Conservation (phyloP, 2,329 filamentous ascomycete species). For the Blumeria graminis region DNA sequence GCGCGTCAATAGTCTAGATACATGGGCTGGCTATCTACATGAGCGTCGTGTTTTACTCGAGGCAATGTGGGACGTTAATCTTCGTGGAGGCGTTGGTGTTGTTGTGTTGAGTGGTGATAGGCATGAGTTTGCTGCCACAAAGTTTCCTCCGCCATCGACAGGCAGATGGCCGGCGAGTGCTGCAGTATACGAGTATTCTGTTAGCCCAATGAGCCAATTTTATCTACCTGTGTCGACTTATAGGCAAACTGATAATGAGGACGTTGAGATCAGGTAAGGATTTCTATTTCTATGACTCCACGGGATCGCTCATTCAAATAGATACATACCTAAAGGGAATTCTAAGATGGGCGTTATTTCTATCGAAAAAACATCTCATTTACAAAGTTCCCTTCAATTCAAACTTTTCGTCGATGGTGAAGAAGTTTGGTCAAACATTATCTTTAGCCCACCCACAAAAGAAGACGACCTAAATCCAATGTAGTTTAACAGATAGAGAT, state of each 20-base stretch:
- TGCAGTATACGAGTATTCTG: slow-evolving; percentile 73
- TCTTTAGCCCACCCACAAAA: slow-evolving; percentile 22
- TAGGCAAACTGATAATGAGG: slow-evolving; percentile 53
- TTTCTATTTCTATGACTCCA: background rate
- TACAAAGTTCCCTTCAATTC: slow-evolving; percentile 55
- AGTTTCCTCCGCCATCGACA: slow-evolving; percentile 36
- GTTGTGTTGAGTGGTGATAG: slow-evolving; percentile 73
- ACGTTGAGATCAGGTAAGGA: slow-evolving; percentile 59
- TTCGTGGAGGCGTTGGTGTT: slow-evolving; percentile 45
- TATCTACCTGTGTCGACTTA: slow-evolving; percentile 73
- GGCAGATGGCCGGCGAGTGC: slow-evolving; percentile 38
- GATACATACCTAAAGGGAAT: slow-evolving; percentile 61
- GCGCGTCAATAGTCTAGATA: slow-evolving; percentile 68
- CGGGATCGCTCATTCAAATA: slow-evolving; percentile 15
- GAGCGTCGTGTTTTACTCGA: slow-evolving; percentile 64
- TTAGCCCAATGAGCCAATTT: slow-evolving; percentile 81
- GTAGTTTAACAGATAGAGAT: no score
- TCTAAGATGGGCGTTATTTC: slow-evolving; percentile 73
- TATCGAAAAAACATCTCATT: slow-evolving; percentile 41
- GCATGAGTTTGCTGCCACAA: slow-evolving; percentile 90
- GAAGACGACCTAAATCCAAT: no score
- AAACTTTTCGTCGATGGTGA: slow-evolving; percentile 59
- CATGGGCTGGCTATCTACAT: slow-evolving; percentile 75
- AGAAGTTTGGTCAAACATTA: slow-evolving; percentile 46
- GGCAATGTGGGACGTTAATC: slow-evolving; percentile 76